Percentiles rank a stretch among this genome's conserved stretches.
Conservation (phyloP, 108 stramenopile species). For the Bacterosira constricta region DNA sequence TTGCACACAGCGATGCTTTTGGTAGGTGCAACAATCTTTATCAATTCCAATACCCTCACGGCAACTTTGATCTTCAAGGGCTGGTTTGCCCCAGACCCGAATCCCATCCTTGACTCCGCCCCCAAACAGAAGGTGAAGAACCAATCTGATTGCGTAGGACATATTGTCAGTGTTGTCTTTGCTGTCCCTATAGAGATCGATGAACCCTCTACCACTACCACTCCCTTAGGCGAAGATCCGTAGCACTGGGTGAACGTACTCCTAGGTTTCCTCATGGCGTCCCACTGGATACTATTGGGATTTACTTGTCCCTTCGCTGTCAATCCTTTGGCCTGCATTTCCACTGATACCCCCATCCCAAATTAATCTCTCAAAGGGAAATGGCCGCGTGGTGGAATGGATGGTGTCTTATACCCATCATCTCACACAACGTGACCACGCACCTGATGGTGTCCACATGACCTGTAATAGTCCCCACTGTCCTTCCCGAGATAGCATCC, state of each 20-base stretch:
- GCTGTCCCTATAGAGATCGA: background rate
- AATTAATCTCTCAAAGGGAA: slow-evolving; percentile 3
- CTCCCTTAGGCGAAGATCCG: slow-evolving; percentile 7
- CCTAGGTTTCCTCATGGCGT: background rate
- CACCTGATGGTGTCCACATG: too few relatives aligned
- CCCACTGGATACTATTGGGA: slow-evolving; percentile 1
- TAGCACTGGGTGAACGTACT: background rate
- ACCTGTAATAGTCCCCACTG: background rate
- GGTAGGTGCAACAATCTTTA: background rate
- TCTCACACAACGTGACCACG: too few relatives aligned
- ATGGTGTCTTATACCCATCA: too few relatives aligned
- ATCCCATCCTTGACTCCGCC: slow-evolving; percentile 11
- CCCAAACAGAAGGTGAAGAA: slow-evolving; percentile 2
- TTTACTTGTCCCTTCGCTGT: slow-evolving; percentile 4
- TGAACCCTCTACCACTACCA: background rate
- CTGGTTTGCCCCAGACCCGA: slow-evolving; percentile 2
- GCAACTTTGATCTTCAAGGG: background rate
- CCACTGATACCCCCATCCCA: slow-evolving; percentile 16
- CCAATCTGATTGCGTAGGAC: slow-evolving; percentile 23
- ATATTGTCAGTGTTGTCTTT: background rate
- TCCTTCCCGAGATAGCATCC: background rate
- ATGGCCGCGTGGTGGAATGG: too few relatives aligned
- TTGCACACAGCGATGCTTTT: background rate
- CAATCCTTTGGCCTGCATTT: slow-evolving; percentile 9
- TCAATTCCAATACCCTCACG: background rate